Conservation (phyloP, 208 protist genomes). For the Crithidia expoeki region DNA sequence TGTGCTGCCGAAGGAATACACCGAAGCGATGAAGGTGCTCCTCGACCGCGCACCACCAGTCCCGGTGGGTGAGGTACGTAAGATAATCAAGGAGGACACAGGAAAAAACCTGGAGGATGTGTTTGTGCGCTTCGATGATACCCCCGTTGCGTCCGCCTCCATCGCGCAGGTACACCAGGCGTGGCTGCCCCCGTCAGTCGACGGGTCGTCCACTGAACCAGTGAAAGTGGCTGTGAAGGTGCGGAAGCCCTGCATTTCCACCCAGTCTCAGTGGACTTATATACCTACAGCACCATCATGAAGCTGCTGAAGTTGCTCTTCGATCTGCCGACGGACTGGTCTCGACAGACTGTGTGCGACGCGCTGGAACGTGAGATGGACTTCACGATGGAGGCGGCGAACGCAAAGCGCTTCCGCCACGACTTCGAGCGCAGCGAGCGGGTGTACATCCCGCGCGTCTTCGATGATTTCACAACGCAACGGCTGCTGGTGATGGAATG, state of each 20-base stretch:
- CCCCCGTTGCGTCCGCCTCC: slow-evolving; percentile 93
- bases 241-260: slow-evolving; percentile 83
- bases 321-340: slow-evolving; percentile 78
- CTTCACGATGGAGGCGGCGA: slow-evolving; percentile 82
- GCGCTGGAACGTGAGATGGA: slow-evolving; percentile 81
- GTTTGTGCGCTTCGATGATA: slow-evolving; percentile 88
- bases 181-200: slow-evolving; percentile 38
- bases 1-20: slow-evolving; percentile 86
- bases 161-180: slow-evolving; percentile 94
- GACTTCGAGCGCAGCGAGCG: slow-evolving; percentile 44
- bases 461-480: slow-evolving; percentile 54
- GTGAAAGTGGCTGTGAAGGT: slow-evolving; percentile 94
- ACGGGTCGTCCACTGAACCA: slow-evolving; percentile 23
- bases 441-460: slow-evolving; percentile 74
- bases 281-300: slow-evolving; percentile 74
- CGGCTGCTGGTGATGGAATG: slow-evolving; percentile 94
- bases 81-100: slow-evolving; percentile 69
- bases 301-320: slow-evolving; percentile 68
- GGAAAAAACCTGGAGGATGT: slow-evolving; percentile 61
- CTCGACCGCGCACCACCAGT: slow-evolving; percentile 71
- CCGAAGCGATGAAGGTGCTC: slow-evolving; percentile 68
- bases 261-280: slow-evolving; percentile 87
- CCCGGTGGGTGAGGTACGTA: slow-evolving; percentile 47
- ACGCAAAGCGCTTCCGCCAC: slow-evolving; percentile 54
- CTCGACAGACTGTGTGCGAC: slow-evolving; percentile 66